These are phyloP conservation scores for Citropsis articulata DNA, from an alignment of 345 rosid genomes.

Conservation along the genomic window DNA sequence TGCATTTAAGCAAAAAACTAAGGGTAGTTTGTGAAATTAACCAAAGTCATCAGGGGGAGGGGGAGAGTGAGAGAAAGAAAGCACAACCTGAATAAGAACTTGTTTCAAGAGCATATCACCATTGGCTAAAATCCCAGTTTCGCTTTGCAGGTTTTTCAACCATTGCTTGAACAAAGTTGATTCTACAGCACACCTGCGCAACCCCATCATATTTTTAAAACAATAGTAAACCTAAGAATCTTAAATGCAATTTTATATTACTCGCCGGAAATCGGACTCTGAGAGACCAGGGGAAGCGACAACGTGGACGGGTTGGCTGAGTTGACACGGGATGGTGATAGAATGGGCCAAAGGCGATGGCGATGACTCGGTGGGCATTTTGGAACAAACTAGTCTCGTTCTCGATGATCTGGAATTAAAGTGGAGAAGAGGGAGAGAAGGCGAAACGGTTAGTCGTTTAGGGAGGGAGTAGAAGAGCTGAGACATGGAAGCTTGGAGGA, in stretches of 20 bases:
- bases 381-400: constrained; percentile 15
- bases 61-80: background rate
- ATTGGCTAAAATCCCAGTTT: constrained; percentile 66
- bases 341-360: constrained; percentile 34
- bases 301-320: constrained; percentile 52
- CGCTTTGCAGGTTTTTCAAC: constrained; percentile 71
- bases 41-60: background rate
- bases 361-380: constrained; percentile 38
- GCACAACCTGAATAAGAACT: constrained; percentile 70
- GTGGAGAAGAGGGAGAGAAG: constrained; percentile 18
- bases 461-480: constrained; percentile 24
- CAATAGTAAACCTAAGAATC: background rate
- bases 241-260: background rate
- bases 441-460: constrained; percentile 16
- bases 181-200: constrained; percentile 59
- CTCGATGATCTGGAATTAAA: constrained; percentile 6
- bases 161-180: constrained; percentile 79
- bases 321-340: constrained; percentile 52
- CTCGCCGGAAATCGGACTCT: constrained; percentile 64
- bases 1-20: background rate
- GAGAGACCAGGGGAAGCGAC: constrained; percentile 64
- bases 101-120: constrained; percentile 51
- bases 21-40: background rate
- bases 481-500: background rate
- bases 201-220: background rate